phyloP scores from a whole-genome alignment of 2,329 filamentous ascomycete species.

The Fusarium pilosicola region DNA sequence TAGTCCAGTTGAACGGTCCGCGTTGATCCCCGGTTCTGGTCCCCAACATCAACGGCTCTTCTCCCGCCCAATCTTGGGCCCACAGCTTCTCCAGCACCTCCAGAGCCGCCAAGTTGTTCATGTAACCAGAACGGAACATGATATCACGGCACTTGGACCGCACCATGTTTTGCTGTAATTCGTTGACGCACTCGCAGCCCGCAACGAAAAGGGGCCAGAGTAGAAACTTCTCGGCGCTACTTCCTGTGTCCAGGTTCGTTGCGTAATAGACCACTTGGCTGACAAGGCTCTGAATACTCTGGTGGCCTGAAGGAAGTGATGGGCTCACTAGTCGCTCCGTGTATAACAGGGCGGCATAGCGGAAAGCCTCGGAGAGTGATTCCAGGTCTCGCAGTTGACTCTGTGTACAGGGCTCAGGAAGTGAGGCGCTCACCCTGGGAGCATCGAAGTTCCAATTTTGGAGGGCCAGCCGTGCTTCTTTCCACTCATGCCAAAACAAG shows the following conservation, averaged over 20 bases:
- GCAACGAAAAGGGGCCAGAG: constrained; percentile 94
- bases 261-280: constrained; percentile 86
- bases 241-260: constrained; percentile 77
- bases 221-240: constrained; percentile 84
- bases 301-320: constrained; percentile 74
- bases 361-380: constrained; percentile 89
- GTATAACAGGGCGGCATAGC: constrained; percentile 88
- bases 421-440: constrained; percentile 59
- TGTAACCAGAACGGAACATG: constrained; percentile 88
- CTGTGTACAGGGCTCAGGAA: constrained; percentile 61
- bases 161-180: constrained; percentile 81
- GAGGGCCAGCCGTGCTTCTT: constrained; percentile 77
- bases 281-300: constrained; percentile 85
- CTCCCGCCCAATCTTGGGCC: constrained; percentile 64
- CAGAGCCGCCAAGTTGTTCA: constrained; percentile 89
- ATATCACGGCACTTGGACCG: constrained; percentile 85
- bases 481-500: constrained; percentile 89
- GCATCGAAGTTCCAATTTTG: constrained; percentile 83
- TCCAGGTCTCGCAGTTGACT: constrained; percentile 78
- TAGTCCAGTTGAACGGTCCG: constrained; percentile 68
- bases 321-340: constrained; percentile 87
- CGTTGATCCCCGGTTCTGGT: constrained; percentile 51
- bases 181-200: constrained; percentile 87
- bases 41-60: constrained; percentile 48
- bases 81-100: constrained; percentile 89